These are phyloP conservation scores for Aspergillus brasiliensis DNA, from an alignment of 2,329 filamentous ascomycete species.

Conservation along the genomic window DNA sequence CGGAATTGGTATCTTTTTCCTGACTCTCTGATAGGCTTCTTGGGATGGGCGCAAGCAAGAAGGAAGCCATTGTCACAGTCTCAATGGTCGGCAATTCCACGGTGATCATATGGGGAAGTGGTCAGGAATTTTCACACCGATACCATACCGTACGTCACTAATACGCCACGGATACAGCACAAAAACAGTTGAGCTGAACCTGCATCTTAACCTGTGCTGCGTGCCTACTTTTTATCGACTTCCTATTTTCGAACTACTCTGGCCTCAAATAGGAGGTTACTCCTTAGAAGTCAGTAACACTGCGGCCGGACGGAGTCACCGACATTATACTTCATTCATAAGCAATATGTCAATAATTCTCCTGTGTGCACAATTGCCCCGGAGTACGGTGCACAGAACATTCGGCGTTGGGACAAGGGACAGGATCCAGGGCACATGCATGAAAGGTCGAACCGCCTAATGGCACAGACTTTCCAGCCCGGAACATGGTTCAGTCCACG, in stretches of 20 bases:
- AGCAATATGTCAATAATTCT: background rate
- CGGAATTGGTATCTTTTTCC: background rate
- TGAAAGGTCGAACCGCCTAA: constrained; percentile 6
- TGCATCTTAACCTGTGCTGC: background rate
- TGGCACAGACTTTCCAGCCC: constrained; percentile 1
- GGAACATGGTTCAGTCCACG: constrained; percentile 7
- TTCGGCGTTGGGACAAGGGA: background rate
- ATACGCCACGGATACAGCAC: background rate
- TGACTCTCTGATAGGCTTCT: constrained; percentile 1
- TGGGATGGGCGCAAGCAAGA: background rate
- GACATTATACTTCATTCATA: background rate
- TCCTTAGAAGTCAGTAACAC: background rate
- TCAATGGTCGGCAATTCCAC: background rate
- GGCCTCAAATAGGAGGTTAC: background rate
- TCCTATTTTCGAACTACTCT: background rate
- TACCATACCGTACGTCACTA: constrained; percentile 2
- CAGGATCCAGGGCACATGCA: constrained; percentile 1
- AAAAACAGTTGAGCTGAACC: background rate
- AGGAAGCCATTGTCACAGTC: background rate
- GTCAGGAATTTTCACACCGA: background rate
- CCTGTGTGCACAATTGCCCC: background rate
- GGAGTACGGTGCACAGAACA: background rate
- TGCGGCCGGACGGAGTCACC: constrained; percentile 1
- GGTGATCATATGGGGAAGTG: background rate
- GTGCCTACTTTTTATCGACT: too few relatives aligned